Percentiles rank a stretch among this genome's conserved stretches.
Evolutionary conservation across 1,284 basidiomycete species (phyloP).

Genomic region (Leccinum cinnamomeum): DNA sequence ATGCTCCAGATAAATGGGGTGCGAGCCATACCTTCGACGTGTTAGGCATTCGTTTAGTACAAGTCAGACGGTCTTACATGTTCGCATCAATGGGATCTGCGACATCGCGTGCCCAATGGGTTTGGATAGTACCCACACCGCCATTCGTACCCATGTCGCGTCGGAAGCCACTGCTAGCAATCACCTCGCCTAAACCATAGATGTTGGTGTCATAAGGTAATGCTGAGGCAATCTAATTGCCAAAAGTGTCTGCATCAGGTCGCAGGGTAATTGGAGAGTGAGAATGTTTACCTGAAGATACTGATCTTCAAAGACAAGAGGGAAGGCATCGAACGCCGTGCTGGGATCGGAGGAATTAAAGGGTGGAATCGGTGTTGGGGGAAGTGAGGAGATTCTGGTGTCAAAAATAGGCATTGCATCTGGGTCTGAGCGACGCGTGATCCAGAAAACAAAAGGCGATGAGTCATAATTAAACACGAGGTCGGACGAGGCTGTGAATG

Average conservation of each 20-base stretch:
- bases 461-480: conserved; percentile 67
- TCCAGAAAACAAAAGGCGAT: conserved; percentile 77
- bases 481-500: conserved; percentile 46
- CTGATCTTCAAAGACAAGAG: conserved; percentile 76
- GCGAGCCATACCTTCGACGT: too few relatives aligned
- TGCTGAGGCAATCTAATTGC: conserved; percentile 56
- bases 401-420: conserved; percentile 68
- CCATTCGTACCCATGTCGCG: conserved; percentile 56
- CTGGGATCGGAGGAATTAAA: conserved; percentile 46
- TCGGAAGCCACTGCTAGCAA: conserved; percentile 66
- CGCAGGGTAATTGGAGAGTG: not conserved
- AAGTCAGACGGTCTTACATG: conserved; percentile 41
- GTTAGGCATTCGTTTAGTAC: too few relatives aligned
- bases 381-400: conserved; percentile 60
- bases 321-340: conserved; percentile 57
- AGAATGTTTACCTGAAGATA: conserved; percentile 49
- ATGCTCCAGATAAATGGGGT: conserved; percentile 69
- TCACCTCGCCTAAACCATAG: conserved; percentile 78
- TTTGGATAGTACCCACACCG: conserved; percentile 61
- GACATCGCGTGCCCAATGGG: conserved; percentile 67
- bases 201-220: conserved; percentile 69
- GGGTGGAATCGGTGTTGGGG: conserved; percentile 52
- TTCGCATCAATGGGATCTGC: conserved; percentile 62
- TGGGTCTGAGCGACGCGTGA: conserved; percentile 62
- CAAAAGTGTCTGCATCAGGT: not conserved